Percentiles rank a stretch among this genome's conserved stretches.
These are phyloP conservation scores for Linnemannia zychae DNA, from an alignment of 192 early-diverging fungal genomes.

Conservation along the genomic window DNA sequence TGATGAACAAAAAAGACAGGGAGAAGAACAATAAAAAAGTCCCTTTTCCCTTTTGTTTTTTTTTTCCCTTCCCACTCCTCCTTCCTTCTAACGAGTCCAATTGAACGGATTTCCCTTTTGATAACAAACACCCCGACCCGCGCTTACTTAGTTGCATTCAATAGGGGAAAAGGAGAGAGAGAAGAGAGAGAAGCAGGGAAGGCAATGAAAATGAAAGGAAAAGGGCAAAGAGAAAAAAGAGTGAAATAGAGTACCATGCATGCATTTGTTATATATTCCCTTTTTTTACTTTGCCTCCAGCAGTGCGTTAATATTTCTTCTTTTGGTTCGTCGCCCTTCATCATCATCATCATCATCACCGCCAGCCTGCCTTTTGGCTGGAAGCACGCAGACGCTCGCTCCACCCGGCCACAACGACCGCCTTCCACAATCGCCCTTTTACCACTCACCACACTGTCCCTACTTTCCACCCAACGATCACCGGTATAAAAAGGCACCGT, in stretches of 20 bases:
- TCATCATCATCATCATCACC: neutral
- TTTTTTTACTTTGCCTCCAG: slow-evolving; percentile 7
- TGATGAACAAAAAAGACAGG: neutral
- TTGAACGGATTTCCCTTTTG: slow-evolving; percentile 5
- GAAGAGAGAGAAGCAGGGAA: slow-evolving; percentile 3
- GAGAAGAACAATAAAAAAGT: too few relatives aligned
- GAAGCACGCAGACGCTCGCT: too few relatives aligned
- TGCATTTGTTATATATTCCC: slow-evolving; percentile 10
- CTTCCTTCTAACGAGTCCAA: slow-evolving; percentile 18
- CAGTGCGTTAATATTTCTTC: slow-evolving; percentile 11
- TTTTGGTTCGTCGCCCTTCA: neutral
- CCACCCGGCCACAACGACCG: too few relatives aligned
- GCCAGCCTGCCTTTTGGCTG: neutral
- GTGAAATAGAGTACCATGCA: neutral
- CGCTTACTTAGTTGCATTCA: slow-evolving; percentile 5
- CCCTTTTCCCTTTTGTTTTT: too few relatives aligned
- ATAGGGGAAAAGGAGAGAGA: neutral
- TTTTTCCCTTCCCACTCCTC: slow-evolving; percentile 1
- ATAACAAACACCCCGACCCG: slow-evolving; percentile 12
- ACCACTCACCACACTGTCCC: neutral
- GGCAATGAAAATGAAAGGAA: neutral
- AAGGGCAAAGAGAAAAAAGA: neutral
- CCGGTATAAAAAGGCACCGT: neutral
- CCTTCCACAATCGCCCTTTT: neutral
- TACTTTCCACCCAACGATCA: neutral